Conservation (phyloP, 129 eudicot species). For the Cynara cardunculus region DNA sequence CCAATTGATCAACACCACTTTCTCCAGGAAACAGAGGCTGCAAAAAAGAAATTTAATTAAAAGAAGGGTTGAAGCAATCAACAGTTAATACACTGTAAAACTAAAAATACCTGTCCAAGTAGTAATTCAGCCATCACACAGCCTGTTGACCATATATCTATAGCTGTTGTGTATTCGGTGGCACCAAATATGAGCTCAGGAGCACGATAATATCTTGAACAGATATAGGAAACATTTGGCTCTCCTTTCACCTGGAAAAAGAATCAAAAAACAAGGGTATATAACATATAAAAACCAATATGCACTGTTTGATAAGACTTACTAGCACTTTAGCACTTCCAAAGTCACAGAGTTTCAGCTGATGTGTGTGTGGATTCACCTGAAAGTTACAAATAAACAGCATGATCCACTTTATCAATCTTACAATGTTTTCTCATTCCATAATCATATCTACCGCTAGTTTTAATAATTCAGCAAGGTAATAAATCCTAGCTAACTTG, state of each 20-base stretch:
- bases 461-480: neutral
- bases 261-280: neutral
- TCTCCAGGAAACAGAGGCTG: constrained; percentile 99
- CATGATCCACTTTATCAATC: neutral
- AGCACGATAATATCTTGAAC: constrained; percentile 98
- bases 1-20: constrained; percentile 99
- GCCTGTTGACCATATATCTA: constrained; percentile 98
- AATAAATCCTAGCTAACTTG: neutral
- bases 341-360: constrained; percentile 93
- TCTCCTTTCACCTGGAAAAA: constrained; percentile 83
- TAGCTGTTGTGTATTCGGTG: constrained; percentile 96
- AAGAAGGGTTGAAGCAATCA: neutral
- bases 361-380: constrained; percentile 99
- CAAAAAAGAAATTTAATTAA: constrained; percentile 12
- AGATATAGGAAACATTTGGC: constrained; percentile 96
- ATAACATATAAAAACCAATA: constrained; percentile 2
- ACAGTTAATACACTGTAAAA: neutral
- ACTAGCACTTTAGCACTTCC: constrained; percentile 99
- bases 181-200: constrained; percentile 99
- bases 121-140: constrained; percentile 99
- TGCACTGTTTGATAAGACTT: constrained; percentile 28
- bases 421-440: too few relatives aligned
- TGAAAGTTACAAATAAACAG: constrained; percentile 23
- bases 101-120: constrained; percentile 79
- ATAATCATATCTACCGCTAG: neutral